These are phyloP conservation scores for Stephanodiscus triporus DNA, from an alignment of 108 stramenopile genomes.

Conservation along the genomic window DNA sequence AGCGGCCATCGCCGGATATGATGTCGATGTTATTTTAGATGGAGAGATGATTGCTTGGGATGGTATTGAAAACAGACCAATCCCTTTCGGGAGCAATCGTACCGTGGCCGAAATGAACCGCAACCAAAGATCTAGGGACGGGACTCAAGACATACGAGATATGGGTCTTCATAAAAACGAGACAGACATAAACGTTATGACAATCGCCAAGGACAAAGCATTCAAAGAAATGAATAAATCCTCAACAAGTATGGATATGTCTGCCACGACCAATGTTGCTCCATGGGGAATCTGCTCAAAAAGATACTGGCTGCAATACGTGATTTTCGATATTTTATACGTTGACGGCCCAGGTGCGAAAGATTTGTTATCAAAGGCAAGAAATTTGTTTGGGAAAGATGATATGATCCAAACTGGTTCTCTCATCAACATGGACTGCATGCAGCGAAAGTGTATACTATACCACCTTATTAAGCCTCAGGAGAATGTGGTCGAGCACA, in stretches of 20 bases:
- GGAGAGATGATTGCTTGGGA: constrained; percentile 87
- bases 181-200: constrained; percentile 48
- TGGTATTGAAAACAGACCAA: constrained; percentile 48
- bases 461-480: constrained; percentile 67
- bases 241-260: background rate
- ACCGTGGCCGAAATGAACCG: constrained; percentile 68
- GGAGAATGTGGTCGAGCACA: constrained; percentile 64
- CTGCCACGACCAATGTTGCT: constrained; percentile 1
- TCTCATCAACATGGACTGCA: constrained; percentile 62
- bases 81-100: constrained; percentile 83
- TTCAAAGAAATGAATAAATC: constrained; percentile 7
- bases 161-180: constrained; percentile 57
- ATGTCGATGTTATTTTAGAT: constrained; percentile 82
- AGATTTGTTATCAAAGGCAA: constrained; percentile 47
- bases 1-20: constrained; percentile 57
- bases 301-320: constrained; percentile 71
- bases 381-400: constrained; percentile 40
- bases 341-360: constrained; percentile 71
- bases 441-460: constrained; percentile 71
- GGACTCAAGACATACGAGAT: constrained; percentile 71
- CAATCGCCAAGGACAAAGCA: constrained; percentile 20
- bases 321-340: constrained; percentile 36
- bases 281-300: constrained; percentile 40
- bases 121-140: constrained; percentile 50
- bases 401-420: constrained; percentile 51